Percentiles rank a stretch among this genome's conserved stretches.
Evolutionary conservation across 306 rosid genomes (phyloP).

Genomic region (Prunus mume): DNA sequence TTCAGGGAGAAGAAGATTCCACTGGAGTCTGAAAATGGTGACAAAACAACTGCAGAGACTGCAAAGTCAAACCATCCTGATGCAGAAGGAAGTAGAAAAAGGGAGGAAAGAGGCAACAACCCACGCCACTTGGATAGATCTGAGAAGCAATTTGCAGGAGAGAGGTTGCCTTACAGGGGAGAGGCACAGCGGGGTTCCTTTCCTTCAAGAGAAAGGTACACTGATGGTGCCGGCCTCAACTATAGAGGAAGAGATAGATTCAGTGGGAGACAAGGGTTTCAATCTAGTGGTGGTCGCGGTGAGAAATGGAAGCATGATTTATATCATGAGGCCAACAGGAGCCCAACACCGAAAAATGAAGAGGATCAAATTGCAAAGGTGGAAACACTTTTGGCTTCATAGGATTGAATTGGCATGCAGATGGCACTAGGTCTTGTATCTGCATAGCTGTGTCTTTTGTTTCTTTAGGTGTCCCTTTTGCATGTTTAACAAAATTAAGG

Average conservation of each 20-base stretch:
- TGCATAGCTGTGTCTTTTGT: conserved; percentile 1
- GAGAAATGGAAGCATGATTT: conserved; percentile 95
- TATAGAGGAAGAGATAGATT: conserved; percentile 63
- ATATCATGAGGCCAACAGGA: conserved; percentile 68
- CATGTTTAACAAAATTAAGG: background rate
- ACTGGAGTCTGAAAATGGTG: conserved; percentile 40
- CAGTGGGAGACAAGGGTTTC: conserved; percentile 50
- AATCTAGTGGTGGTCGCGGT: conserved; percentile 35
- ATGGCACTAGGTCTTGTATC: conserved; percentile 11
- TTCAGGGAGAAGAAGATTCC: conserved; percentile 81
- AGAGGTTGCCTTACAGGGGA: conserved; percentile 34
- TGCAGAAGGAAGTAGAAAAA: conserved; percentile 51
- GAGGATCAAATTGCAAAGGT: conserved; percentile 92
- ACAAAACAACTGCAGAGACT: conserved; percentile 35
- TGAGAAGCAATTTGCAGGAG: conserved; percentile 39
- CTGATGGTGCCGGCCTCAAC: conserved; percentile 38
- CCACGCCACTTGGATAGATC: conserved; percentile 47
- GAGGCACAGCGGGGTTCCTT: conserved; percentile 52
- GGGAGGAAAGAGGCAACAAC: conserved; percentile 57
- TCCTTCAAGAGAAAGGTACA: conserved; percentile 56
- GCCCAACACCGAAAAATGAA: conserved; percentile 76
- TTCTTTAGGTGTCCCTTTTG: conserved; percentile 4
- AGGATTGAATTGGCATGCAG: conserved; percentile 16
- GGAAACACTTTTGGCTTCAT: conserved; percentile 82
- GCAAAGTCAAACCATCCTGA: conserved; percentile 48